phyloP scores from a whole-genome alignment of 108 stramenopile genomes.

The Cyclotella distinguenda region DNA sequence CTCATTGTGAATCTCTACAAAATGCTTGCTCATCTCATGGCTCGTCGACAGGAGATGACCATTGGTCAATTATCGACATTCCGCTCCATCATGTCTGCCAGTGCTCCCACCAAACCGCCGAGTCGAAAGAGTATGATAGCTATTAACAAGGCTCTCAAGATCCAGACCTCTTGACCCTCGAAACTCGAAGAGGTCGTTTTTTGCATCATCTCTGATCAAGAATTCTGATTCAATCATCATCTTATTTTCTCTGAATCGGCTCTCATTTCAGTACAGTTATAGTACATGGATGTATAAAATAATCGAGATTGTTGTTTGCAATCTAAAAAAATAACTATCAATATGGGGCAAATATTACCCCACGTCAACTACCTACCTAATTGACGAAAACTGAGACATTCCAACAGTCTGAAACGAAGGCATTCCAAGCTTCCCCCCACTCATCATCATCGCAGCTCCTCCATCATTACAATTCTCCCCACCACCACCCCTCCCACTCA shows the following conservation, averaged over 20 bases:
- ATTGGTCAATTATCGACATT: slow-evolving; percentile 65
- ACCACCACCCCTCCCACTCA: not conserved
- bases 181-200: too few relatives aligned
- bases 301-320: too few relatives aligned
- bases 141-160: slow-evolving; percentile 18
- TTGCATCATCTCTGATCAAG: too few relatives aligned
- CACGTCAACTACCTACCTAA: too few relatives aligned
- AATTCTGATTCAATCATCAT: too few relatives aligned
- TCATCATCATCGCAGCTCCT: slow-evolving; percentile 22
- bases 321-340: too few relatives aligned
- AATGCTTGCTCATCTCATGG: slow-evolving; percentile 63
- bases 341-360: too few relatives aligned
- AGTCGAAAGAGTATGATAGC: slow-evolving; percentile 26
- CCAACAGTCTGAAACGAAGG: slow-evolving; percentile 48
- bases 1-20: slow-evolving; percentile 68
- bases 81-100: slow-evolving; percentile 64
- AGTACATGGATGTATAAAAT: too few relatives aligned
- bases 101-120: slow-evolving; percentile 59
- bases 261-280: too few relatives aligned
- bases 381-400: slow-evolving; percentile 65
- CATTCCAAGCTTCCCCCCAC: slow-evolving; percentile 24
- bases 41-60: slow-evolving; percentile 63
- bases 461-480: slow-evolving; percentile 8
- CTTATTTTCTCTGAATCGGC: too few relatives aligned
- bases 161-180: too few relatives aligned